Percentiles rank a stretch among this genome's conserved stretches.
Evolutionary conservation across 768 basidiomycete genomes (phyloP).

Genomic region (Lentinus tigrinus): DNA sequence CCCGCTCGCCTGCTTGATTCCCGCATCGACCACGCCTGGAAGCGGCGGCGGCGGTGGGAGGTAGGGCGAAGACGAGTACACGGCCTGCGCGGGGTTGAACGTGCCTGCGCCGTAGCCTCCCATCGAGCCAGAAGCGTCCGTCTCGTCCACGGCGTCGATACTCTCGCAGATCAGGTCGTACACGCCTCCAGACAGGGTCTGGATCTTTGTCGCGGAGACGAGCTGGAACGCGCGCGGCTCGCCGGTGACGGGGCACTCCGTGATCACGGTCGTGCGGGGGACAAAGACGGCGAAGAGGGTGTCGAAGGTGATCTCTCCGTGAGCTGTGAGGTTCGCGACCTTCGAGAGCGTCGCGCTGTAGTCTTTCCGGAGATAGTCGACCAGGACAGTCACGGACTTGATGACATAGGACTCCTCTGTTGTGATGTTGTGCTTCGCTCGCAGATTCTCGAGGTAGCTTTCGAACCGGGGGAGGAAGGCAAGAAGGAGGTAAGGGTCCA

Average conservation of each 20-base stretch:
- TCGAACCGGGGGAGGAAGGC: constrained; percentile 49
- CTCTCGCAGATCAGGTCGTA: constrained; percentile 52
- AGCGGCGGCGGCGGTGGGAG: background rate
- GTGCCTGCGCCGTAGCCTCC: constrained; percentile 5
- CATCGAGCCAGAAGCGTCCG: background rate
- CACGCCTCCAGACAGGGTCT: constrained; percentile 36
- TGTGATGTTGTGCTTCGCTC: constrained; percentile 10
- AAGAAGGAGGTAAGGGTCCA: constrained; percentile 55
- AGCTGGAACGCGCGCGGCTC: no score
- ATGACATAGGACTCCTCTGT: constrained; percentile 43
- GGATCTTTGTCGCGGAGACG: constrained; percentile 25
- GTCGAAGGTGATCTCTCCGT: constrained; percentile 57
- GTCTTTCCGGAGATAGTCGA: constrained; percentile 48
- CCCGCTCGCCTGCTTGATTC: constrained; percentile 14
- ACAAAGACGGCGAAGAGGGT: constrained; percentile 54
- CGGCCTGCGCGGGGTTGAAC: constrained; percentile 1
- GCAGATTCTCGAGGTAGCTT: constrained; percentile 33
- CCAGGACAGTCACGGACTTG: constrained; percentile 46
- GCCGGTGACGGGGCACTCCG: constrained; percentile 37
- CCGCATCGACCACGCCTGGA: background rate
- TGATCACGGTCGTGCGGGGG: constrained; percentile 50
- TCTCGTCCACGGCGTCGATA: constrained; percentile 48
- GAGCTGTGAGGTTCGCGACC: constrained; percentile 46
- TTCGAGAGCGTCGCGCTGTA: constrained; percentile 46
- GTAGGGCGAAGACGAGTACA: no score